Evolutionary conservation across 2,329 filamentous ascomycete genomes (phyloP), one percentile per base, ranked within the genome.

Genomic region (Colletotrichum kahawae): DNA sequence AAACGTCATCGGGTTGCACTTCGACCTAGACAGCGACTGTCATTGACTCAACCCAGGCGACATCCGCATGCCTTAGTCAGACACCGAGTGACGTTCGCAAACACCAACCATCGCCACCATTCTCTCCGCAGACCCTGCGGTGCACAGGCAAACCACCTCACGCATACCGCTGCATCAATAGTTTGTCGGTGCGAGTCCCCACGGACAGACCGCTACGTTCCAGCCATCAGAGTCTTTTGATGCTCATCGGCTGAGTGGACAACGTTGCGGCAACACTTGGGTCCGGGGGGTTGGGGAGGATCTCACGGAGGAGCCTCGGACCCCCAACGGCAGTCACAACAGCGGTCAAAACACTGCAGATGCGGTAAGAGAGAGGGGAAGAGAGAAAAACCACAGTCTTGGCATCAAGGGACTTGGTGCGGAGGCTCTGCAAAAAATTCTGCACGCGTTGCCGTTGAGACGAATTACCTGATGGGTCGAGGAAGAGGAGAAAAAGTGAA

Each of bases 381-480:
- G 24, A 66, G 21, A 29, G 67, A 38, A 38, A 56, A 29, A 33
- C 8, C 29, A 36, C 33, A 34, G 14, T 67, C 62, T 62, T 38
- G 62, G 36, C 36, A 62, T 62, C 12, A 14, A 59, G 18, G 16
- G 12, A 7, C 27, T 36, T 16, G 21, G 14, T 71, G 68, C 69
- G 69, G 68, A 60, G 71, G 43, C 16, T 14, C 21, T 54, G 66
- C 54, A 68, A 27, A 27, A 51, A 51, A 51, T 27, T 57, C 36
- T 64, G 29, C 73, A 64, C 57, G 38, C 48, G 73, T 75, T 75
- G 73, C 73, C 36, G 69, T 75, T 43, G 73, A 75, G 57, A 75
- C 73, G 29, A 31, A 59, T 64, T 48, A 34, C 34, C 9, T 54
- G 60, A 59, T 38, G 68, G 34, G 51, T 65, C 59, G 21, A 31